Conservation (phyloP, 2,329 filamentous ascomycete genomes). For the Escovopsis sp. region DNA sequence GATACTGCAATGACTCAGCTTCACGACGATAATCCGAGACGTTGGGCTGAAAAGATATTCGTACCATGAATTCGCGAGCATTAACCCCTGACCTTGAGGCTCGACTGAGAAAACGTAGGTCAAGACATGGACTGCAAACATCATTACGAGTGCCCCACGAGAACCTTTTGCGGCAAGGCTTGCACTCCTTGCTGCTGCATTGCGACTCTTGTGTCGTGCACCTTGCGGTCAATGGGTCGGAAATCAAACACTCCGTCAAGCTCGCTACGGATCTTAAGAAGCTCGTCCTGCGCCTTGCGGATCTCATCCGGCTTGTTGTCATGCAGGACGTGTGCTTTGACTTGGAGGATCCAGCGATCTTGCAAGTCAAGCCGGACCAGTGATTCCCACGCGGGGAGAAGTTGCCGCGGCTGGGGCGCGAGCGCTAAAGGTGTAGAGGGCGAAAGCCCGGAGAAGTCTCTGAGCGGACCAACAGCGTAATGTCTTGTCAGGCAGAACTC, state of each 20-base stretch:
- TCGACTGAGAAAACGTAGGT: too few relatives aligned
- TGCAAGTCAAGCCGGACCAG: slow-evolving; percentile 34
- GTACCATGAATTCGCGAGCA: too few relatives aligned
- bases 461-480: slow-evolving; percentile 24
- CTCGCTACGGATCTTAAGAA: slow-evolving; percentile 30
- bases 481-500: slow-evolving; percentile 38
- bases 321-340: slow-evolving; percentile 38
- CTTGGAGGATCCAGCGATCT: slow-evolving; percentile 39
- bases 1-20: too few relatives aligned
- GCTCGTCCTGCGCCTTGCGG: slow-evolving; percentile 36
- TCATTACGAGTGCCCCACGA: slow-evolving; percentile 16
- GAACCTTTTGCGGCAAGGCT: slow-evolving; percentile 23
- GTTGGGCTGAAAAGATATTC: too few relatives aligned
- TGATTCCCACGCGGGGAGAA: slow-evolving; percentile 31
- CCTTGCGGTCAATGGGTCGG: slow-evolving; percentile 34
- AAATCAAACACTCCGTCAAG: slow-evolving; percentile 40
- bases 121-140: too few relatives aligned
- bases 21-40: too few relatives aligned
- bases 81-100: too few relatives aligned
- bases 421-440: slow-evolving; percentile 12
- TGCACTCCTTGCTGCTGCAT: slow-evolving; percentile 24
- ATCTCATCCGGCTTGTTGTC: slow-evolving; percentile 44
- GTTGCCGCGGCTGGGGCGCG: slow-evolving; percentile 8
- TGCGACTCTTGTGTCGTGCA: slow-evolving; percentile 35
- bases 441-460: slow-evolving; percentile 19